Evolutionary conservation across 345 rosid species (phyloP).

Genomic region (Kandelia obovata): DNA sequence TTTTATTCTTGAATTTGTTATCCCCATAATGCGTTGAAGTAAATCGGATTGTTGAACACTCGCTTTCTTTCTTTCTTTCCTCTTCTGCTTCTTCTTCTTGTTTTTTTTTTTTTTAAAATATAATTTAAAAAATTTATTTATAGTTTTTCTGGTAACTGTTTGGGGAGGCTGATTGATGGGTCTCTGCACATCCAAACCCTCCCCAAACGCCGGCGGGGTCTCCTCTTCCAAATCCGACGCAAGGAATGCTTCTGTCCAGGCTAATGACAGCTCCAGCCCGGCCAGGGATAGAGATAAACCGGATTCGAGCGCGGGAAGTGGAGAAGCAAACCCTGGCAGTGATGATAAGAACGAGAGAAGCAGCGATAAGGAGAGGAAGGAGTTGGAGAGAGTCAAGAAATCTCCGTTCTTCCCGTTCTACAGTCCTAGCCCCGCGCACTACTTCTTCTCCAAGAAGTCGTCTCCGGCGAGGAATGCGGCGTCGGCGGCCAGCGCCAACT

Average conservation of each 20-base stretch:
- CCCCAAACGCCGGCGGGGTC: constrained; percentile 29
- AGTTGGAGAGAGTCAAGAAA: constrained; percentile 23
- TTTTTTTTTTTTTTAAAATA: too few species aligned
- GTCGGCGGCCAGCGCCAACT: constrained; percentile 38
- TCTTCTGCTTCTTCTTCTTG: background rate
- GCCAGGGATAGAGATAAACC: constrained; percentile 14
- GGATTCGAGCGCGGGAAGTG: constrained; percentile 12
- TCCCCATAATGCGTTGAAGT: background rate
- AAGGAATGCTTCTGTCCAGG: constrained; percentile 3
- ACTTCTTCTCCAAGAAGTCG: constrained; percentile 71
- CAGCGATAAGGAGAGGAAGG: constrained; percentile 16
- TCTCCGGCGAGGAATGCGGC: constrained; percentile 42
- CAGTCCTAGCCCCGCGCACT: constrained; percentile 81
- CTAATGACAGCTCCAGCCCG: constrained; percentile 9
- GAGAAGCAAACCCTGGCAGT: constrained; percentile 23
- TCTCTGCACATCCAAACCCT: constrained; percentile 67
- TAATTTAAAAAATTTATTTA: too few species aligned
- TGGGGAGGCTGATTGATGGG: constrained; percentile 56
- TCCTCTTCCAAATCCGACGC: constrained; percentile 33
- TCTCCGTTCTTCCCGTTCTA: constrained; percentile 85
- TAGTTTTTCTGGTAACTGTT: background rate
- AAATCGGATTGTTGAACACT: background rate
- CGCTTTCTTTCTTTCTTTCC: background rate
- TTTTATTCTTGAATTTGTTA: background rate
- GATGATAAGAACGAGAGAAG: background rate